These are phyloP conservation scores for Fusarium robinianum DNA, from an alignment of 2,329 filamentous ascomycete genomes.

Conservation along the genomic window DNA sequence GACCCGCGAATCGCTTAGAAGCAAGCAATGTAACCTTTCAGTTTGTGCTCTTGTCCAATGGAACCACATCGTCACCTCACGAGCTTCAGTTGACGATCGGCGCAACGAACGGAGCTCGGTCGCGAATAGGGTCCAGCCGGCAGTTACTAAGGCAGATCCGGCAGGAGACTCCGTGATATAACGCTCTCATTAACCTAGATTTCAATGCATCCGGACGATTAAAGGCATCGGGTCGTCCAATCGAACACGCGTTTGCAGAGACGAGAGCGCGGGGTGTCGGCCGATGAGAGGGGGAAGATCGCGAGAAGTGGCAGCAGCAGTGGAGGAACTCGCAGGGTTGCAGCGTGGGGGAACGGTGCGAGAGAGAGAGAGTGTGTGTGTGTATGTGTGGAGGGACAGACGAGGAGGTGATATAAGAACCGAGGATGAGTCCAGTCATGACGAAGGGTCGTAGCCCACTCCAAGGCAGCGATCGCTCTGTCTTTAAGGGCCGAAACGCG, in stretches of 20 bases:
- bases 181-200: background rate
- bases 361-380: background rate
- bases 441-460: background rate
- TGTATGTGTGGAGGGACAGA: background rate
- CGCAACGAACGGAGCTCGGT: slow-evolving; percentile 15
- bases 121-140: slow-evolving; percentile 5
- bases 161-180: slow-evolving; percentile 13
- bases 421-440: background rate
- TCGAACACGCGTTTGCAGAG: background rate
- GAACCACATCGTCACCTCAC: slow-evolving; percentile 23
- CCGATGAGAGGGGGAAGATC: slow-evolving; percentile 4
- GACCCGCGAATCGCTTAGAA: slow-evolving; percentile 11
- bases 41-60: slow-evolving; percentile 20
- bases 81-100: slow-evolving; percentile 11
- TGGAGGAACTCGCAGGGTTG: too few species aligned
- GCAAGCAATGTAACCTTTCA: slow-evolving; percentile 5
- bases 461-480: background rate
- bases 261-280: slow-evolving; percentile 13
- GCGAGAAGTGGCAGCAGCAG: too few species aligned
- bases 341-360: too few species aligned
- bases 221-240: slow-evolving; percentile 7
- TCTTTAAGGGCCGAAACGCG: slow-evolving; percentile 6
- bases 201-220: background rate
- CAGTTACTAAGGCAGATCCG: slow-evolving; percentile 7
- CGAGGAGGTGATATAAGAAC: background rate